Conservation (phyloP, 441 rosid genomes). For the Brassica balearica region DNA sequence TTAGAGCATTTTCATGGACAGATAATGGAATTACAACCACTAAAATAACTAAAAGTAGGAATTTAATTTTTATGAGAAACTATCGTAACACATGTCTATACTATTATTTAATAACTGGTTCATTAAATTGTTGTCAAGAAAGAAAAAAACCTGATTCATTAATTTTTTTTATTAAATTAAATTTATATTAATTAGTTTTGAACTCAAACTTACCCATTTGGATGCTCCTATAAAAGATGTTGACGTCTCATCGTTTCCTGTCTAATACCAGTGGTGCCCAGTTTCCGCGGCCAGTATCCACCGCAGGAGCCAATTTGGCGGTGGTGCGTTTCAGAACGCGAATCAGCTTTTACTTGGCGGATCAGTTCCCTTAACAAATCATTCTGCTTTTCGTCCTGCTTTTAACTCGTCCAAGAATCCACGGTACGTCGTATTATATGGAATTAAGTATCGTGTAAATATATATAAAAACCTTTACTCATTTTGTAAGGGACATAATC, state of each 20-base stretch:
- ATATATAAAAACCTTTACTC: neutral
- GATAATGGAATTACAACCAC: neutral
- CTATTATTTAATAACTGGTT: neutral
- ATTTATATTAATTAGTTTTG: neutral
- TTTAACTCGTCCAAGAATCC: conserved; percentile 16
- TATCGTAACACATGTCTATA: neutral
- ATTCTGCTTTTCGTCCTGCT: conserved; percentile 25
- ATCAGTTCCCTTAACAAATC: conserved; percentile 20
- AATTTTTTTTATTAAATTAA: too few species aligned
- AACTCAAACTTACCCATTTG: neutral
- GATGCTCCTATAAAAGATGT: conserved; percentile 36
- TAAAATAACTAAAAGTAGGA: too few species aligned
- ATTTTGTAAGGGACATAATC: neutral
- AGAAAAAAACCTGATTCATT: too few species aligned
- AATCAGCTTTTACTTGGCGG: conserved; percentile 40
- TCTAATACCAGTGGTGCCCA: conserved; percentile 37
- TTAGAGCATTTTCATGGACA: conserved; percentile 6
- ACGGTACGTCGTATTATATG: conserved; percentile 8
- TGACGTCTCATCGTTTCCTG: conserved; percentile 54
- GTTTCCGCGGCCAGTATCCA: conserved; percentile 47
- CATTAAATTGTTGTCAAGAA: too few species aligned
- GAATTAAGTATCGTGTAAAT: neutral
- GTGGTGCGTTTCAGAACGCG: conserved; percentile 53
- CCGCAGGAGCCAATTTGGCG: conserved; percentile 47
- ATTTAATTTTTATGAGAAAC: neutral